A percentile compares a stretch with the other conserved stretches of the same genome.
Evolutionary conservation across 176 grass and related monocot genomes (phyloP).

Genomic region (Saccharum officinarum): DNA sequence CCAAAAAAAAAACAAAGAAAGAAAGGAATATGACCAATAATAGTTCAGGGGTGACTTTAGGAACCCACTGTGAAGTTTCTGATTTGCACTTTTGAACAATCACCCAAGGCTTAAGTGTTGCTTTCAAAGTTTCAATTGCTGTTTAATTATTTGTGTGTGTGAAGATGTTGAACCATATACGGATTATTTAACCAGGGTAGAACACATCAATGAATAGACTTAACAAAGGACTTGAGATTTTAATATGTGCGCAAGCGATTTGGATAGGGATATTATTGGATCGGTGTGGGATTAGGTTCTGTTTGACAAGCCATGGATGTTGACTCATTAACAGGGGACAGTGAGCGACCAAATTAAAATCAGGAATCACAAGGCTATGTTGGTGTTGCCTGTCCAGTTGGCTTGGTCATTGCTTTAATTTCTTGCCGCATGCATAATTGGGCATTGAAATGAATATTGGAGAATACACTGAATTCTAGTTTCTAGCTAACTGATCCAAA

Average conservation of each 20-base stretch:
- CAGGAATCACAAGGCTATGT: not conserved
- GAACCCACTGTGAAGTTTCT: constrained; percentile 9
- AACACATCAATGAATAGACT: constrained; percentile 32
- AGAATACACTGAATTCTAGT: not conserved
- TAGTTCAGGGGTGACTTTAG: constrained; percentile 1
- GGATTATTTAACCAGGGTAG: not conserved
- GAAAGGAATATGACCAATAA: not conserved
- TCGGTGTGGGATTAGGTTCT: constrained; percentile 47
- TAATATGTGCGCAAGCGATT: constrained; percentile 24
- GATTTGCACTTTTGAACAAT: not conserved
- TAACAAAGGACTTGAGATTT: constrained; percentile 7
- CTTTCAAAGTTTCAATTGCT: constrained; percentile 30
- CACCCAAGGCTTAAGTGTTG: constrained; percentile 3
- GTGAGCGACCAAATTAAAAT: constrained; percentile 36
- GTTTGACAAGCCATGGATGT: constrained; percentile 65
- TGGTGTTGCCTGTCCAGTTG: not conserved
- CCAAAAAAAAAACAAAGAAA: not conserved
- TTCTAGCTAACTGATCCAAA: not conserved
- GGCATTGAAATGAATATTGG: not conserved
- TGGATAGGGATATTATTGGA: constrained; percentile 36
- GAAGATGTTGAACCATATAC: not conserved
- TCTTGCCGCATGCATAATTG: not conserved
- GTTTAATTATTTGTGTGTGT: constrained; percentile 8
- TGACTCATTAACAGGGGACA: constrained; percentile 56
- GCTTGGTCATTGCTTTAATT: not conserved